Base-by-base conservation (phyloP, 495 filamentous ascomycete species). In the Lepraria neglecta region DNA sequence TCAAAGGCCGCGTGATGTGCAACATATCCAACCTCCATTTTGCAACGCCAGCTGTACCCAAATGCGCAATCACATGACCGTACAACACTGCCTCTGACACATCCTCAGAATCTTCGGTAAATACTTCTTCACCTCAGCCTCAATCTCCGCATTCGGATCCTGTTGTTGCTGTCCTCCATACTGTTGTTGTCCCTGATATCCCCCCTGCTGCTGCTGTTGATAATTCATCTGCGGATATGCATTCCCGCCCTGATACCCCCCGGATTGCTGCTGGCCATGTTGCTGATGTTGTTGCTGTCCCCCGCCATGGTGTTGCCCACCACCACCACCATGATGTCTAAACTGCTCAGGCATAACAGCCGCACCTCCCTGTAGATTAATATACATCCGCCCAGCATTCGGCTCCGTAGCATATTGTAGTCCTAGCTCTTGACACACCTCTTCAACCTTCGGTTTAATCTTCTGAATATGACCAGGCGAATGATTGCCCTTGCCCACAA, bases 401-500 rank as follows among this genome's bases (percentile, higher is more conserved):
- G 88, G 84, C 77, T 97, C 94, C 3, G 89, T 90, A 48, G 78
- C 69, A 71, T 87, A 96, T 65, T 90, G 81, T 28, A 97, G 75
- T 1, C 92, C 91, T 28, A 92, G 73, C 68, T 95, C 87, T 12
- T 74, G 80, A 71, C 91, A 96, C 52, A 97, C 74, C 66, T 88
- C 77, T 73, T 97, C 92, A 19, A 97, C 92, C 31, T 86, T 78
- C 6, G 94, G 94, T 72, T 92, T 96, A 69, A 98, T 83, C 76
- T 94, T 96, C 70, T 94, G 87, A 47, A 97, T 78, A 66, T 89
- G 85, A 60, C 84, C 78, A 3, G 72, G 76, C 31, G 84, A 89
- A 74, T 98, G 95, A 73, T 92, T 94, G 3, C 94, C 94, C 74
- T 90, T 96, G 48, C 94, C 94, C 27, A 97, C 95, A 70, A 98